Evolutionary conservation across 2,329 filamentous ascomycete species (phyloP), one percentile per base, ranked within the genome.

Genomic region (Epichloe festucae): DNA sequence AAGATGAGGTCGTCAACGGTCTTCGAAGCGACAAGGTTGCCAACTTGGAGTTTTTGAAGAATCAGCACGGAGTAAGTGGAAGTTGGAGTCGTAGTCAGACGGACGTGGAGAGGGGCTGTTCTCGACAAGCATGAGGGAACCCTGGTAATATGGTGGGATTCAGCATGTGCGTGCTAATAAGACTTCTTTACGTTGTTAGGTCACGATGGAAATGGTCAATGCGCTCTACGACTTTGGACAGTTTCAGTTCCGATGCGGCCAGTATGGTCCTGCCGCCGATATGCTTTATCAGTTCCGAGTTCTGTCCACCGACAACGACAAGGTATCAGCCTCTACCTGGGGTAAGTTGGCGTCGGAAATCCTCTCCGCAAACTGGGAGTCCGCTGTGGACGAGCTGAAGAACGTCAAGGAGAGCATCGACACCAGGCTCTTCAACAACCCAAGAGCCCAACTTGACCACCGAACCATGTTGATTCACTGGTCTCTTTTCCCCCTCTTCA

Each of bases 401-500:
- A 95, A 93, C 71, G 86, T 94, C 56, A 87, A 89, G 72, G 89
- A 95, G 71, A 79, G 76, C 63, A 97, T 98, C 69, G 93, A 98
- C 70, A 88, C 85, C 53, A 88, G 89, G 68, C 83, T 97, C 56
- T 96, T 95, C 79, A 93, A 85, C 79, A 96, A 95, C 77, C 87
- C 91, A 31, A 81, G 96, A 58, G 90, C 87, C 54, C 93, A 98
- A 75, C 85, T 98, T 56, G 85, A 91, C 69, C 91, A 96, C 78
- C 88, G 93, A 66, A 94, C 90, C 53, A 95, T 91, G 88, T 78
- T 98, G 63, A 86, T 95, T 63, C 93, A 98, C 85, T 98, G 93
- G 90, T 84, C 88, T 45, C 84, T 98, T 55, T 98, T 97, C 81
- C 91, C 93, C 56, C 90, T 96, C 74, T 98, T 97, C 81, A 97